Evolutionary conservation across 805 yeast species (phyloP).

Genomic region (Tetrapisispora nanseiensis): DNA sequence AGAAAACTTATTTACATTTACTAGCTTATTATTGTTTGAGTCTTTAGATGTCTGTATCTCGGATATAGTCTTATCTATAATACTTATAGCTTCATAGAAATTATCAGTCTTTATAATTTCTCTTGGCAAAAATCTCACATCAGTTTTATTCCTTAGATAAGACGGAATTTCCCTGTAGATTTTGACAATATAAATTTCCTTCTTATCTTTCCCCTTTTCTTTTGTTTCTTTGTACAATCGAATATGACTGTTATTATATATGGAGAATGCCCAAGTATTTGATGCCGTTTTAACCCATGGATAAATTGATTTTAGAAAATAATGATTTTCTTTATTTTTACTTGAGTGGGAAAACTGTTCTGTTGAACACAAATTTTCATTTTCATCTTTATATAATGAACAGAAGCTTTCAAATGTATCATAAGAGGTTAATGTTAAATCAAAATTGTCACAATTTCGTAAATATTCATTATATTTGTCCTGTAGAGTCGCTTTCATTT

Average conservation of each 20-base stretch:
- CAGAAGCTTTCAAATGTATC: constrained; percentile 32
- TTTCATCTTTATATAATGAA: constrained; percentile 1
- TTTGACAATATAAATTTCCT: constrained; percentile 9
- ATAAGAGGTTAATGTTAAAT: constrained; percentile 31
- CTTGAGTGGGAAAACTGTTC: background rate
- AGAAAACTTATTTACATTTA: constrained; percentile 20
- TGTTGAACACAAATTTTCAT: background rate
- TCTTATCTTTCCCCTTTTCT: constrained; percentile 5
- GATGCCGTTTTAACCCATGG: constrained; percentile 30
- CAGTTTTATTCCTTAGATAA: constrained; percentile 10
- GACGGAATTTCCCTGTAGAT: constrained; percentile 14
- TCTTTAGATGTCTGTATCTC: constrained; percentile 7
- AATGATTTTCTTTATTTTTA: constrained; percentile 11
- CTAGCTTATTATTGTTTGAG: background rate
- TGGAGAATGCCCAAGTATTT: constrained; percentile 27
- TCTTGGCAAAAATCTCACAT: constrained; percentile 8
- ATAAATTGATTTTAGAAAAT: constrained; percentile 20
- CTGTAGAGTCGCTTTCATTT: constrained; percentile 2
- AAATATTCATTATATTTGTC: constrained; percentile 11
- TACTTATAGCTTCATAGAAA: constrained; percentile 7
- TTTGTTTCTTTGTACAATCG: constrained; percentile 20
- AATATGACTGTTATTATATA: constrained; percentile 13
- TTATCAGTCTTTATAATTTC: constrained; percentile 9
- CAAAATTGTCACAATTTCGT: constrained; percentile 14
- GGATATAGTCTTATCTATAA: constrained; percentile 20